A percentile compares a stretch with the other conserved stretches of the same genome.
phyloP scores from a whole-genome alignment of 441 rosid genomes.

The Manihot esculenta region DNA sequence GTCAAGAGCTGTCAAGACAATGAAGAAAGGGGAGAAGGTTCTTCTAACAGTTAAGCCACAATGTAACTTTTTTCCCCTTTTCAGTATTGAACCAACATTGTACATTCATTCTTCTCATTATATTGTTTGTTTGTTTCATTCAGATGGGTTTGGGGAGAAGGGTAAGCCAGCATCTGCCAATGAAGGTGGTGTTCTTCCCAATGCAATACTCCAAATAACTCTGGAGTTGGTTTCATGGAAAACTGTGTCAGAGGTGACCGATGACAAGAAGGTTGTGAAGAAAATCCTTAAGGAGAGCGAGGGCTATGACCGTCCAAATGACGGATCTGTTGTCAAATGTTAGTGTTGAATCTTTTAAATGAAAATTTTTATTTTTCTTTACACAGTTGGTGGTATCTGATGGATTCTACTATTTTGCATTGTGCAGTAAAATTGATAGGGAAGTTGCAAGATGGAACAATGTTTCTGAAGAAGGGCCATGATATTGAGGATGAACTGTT shows the following conservation, averaged over 20 bases:
- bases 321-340: slow-evolving; percentile 76
- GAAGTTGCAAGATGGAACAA: slow-evolving; percentile 69
- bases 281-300: slow-evolving; percentile 83
- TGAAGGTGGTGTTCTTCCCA: slow-evolving; percentile 72
- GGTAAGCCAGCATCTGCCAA: slow-evolving; percentile 57
- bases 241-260: slow-evolving; percentile 72
- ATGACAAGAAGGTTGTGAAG: slow-evolving; percentile 78
- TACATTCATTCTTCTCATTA: neutral
- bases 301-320: slow-evolving; percentile 77
- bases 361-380: neutral
- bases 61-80: slow-evolving; percentile 47
- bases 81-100: neutral
- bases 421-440: slow-evolving; percentile 72
- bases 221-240: slow-evolving; percentile 84
- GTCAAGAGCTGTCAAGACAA: slow-evolving; percentile 73
- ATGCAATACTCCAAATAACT: slow-evolving; percentile 53
- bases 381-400: neutral
- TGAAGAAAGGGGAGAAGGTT: slow-evolving; percentile 83
- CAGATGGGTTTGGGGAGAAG: slow-evolving; percentile 94
- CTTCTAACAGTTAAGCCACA: slow-evolving; percentile 80
- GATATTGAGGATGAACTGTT: slow-evolving; percentile 45
- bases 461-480: slow-evolving; percentile 70
- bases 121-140: neutral
- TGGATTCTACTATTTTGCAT: neutral
- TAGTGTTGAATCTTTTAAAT: neutral